Evolutionary conservation across 352 stramenopile genomes (phyloP).

Genomic region (Pythium vanterpoolii): DNA sequence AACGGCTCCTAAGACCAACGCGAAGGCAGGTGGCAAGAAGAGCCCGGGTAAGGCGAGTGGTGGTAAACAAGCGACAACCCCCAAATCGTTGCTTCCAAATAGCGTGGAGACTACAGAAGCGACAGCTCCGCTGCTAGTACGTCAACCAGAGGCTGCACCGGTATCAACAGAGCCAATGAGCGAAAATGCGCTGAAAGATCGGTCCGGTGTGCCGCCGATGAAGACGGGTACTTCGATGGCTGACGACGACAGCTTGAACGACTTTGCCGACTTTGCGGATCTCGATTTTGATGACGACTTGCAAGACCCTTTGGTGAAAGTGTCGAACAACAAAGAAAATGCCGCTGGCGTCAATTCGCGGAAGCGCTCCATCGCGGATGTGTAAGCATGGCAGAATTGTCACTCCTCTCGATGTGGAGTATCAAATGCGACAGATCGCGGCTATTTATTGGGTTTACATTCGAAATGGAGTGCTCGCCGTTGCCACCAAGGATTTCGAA

Average conservation of each 20-base stretch:
- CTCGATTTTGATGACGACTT: constrained; percentile 75
- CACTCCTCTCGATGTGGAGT: constrained; percentile 19
- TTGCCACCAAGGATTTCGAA: constrained; percentile 16
- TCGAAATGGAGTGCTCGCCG: neutral
- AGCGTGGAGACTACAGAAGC: neutral
- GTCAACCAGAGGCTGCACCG: neutral
- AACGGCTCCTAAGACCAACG: constrained; percentile 8
- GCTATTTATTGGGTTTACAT: constrained; percentile 31
- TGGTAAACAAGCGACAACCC: constrained; percentile 9
- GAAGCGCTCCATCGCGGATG: constrained; percentile 64
- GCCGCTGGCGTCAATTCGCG: constrained; percentile 39
- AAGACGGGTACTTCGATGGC: constrained; percentile 20
- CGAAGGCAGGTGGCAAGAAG: constrained; percentile 25
- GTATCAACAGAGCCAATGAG: neutral
- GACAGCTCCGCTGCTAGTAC: neutral
- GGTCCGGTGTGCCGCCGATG: neutral
- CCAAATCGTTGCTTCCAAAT: neutral
- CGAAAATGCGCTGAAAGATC: constrained; percentile 3
- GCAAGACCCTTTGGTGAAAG: constrained; percentile 35
- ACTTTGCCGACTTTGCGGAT: constrained; percentile 72
- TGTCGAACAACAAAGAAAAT: constrained; percentile 67
- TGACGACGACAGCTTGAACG: constrained; percentile 60
- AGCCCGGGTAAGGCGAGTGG: neutral
- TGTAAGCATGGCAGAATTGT: constrained; percentile 30
- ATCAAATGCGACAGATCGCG: constrained; percentile 24